phyloP scores from a whole-genome alignment of 2,329 filamentous ascomycete species.

The Phialophora macrospora region DNA sequence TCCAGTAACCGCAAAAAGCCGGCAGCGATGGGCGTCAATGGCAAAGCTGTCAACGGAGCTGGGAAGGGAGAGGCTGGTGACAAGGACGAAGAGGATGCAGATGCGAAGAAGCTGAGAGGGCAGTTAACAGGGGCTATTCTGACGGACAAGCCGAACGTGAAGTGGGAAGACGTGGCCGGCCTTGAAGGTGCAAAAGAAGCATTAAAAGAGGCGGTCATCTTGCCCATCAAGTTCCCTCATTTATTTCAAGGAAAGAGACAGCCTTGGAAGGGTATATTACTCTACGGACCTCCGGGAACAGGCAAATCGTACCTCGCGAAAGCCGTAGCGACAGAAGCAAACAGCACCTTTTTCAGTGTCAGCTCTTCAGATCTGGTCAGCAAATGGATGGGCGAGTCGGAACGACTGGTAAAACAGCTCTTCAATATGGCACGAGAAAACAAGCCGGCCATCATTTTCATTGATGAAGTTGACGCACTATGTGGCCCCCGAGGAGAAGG shows the following conservation, averaged over 20 bases:
- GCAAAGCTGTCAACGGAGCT: slow-evolving; percentile 55
- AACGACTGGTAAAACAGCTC: slow-evolving; percentile 92
- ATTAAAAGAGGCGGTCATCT: slow-evolving; percentile 93
- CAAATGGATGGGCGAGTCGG: slow-evolving; percentile 99
- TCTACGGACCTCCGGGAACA: slow-evolving; percentile 95
- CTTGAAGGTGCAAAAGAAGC: slow-evolving; percentile 94
- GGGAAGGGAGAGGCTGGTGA: slow-evolving; percentile 64
- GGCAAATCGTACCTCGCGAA: slow-evolving; percentile 98
- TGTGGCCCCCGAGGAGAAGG: slow-evolving; percentile 92
- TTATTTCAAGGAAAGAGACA: slow-evolving; percentile 94
- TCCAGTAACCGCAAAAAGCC: slow-evolving; percentile 58
- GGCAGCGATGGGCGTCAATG: slow-evolving; percentile 58
- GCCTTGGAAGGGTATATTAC: slow-evolving; percentile 96
- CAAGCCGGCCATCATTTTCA: slow-evolving; percentile 97
- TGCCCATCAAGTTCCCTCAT: slow-evolving; percentile 98
- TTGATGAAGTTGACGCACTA: slow-evolving; percentile 91
- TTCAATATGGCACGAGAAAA: slow-evolving; percentile 99
- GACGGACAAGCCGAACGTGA: slow-evolving; percentile 92
- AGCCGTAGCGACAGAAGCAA: slow-evolving; percentile 95
- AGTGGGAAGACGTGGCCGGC: slow-evolving; percentile 97
- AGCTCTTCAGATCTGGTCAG: slow-evolving; percentile 96
- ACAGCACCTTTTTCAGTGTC: slow-evolving; percentile 98
- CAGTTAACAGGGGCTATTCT: slow-evolving; percentile 91
- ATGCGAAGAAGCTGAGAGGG: slow-evolving; percentile 91
- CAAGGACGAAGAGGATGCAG: slow-evolving; percentile 78